Base-by-base conservation (phyloP, 2,329 filamentous ascomycete genomes). In the Didymella glomerata region DNA sequence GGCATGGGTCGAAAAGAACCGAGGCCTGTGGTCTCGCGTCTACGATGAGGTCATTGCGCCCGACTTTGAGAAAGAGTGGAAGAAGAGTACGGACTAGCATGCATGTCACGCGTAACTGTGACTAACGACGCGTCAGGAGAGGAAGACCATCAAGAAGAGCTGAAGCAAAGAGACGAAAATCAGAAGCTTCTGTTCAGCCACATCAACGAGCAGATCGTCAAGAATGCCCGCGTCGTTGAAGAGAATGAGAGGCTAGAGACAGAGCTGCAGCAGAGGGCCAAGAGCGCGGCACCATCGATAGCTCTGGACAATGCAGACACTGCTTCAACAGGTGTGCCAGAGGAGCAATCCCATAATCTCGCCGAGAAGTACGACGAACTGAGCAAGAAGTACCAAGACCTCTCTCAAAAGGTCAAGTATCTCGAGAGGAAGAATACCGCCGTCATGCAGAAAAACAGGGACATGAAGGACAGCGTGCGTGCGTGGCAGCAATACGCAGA, bases 381-480 rank as follows among this genome's bases (percentile, higher is more conserved):
- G 34, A 69, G 62, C 41, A 73, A 72, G 55, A 68, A 66, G 48
- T 71, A 73, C 28, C 68, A 69, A 24, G 66, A 74, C 42, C 62
- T 64, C 2, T 59, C 58, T 22, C 68, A 74, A 22, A 68, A 68
- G 48, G 57, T 71, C 3, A 74, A 68, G 54, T 77, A 77, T 46
- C 58, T 72, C 9, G 68, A 76, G 40, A 72, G 65, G 53, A 76
- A 76, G 61, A 76, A 75, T 36, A 62, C 52, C 2, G 60, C 54
- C 38, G 76, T 73, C 45, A 77, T 70, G 71, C 63, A 71, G 44
- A 74, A 76, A 52, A 76, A 77, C 51, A 72, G 68, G 44, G 70
- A 77, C 2, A 78, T 78, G 68, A 81, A 80, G 53, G 69, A 77
- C 14, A 76, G 62, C 32, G 75, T 77, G 8, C 73, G 68, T 41